Evolutionary conservation across 2,329 filamentous ascomycete genomes (phyloP).

Genomic region (Colletotrichum sp.): DNA sequence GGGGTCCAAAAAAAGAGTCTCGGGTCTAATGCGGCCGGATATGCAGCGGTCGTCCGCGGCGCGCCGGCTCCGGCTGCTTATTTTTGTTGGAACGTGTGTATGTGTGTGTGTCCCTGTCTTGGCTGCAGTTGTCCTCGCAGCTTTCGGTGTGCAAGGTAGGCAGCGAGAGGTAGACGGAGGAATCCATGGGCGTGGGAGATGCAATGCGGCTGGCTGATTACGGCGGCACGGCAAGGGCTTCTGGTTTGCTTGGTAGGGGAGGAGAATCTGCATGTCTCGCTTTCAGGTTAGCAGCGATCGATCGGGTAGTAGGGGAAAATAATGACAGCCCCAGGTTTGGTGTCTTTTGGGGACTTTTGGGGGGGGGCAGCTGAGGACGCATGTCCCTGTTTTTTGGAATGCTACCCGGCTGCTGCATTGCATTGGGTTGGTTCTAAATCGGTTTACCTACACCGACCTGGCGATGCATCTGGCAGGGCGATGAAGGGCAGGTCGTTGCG

Average conservation of each 20-base stretch:
- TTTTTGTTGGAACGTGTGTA: background rate
- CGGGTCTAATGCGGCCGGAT: background rate
- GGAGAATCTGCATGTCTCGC: background rate
- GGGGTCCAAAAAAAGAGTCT: background rate
- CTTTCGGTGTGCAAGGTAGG: background rate
- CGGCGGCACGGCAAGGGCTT: background rate
- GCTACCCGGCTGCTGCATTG: background rate
- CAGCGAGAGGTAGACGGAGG: background rate
- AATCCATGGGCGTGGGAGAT: background rate
- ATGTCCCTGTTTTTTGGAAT: background rate
- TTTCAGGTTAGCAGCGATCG: background rate
- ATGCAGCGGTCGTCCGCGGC: background rate
- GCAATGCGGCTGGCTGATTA: background rate
- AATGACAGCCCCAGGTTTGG: background rate
- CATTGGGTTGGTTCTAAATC: background rate
- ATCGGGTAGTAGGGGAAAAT: background rate
- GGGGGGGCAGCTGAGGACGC: background rate
- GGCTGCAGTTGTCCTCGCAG: background rate
- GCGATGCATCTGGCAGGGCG: background rate
- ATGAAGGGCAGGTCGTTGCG: background rate
- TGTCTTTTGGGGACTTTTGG: background rate
- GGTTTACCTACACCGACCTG: background rate
- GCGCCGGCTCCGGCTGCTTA: background rate
- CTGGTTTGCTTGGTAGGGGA: background rate
- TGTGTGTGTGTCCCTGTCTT: background rate